A percentile compares a stretch with the other conserved stretches of the same genome.
Conservation (phyloP, 116 monocot genomes). For the Papilionanthe hybrid region DNA sequence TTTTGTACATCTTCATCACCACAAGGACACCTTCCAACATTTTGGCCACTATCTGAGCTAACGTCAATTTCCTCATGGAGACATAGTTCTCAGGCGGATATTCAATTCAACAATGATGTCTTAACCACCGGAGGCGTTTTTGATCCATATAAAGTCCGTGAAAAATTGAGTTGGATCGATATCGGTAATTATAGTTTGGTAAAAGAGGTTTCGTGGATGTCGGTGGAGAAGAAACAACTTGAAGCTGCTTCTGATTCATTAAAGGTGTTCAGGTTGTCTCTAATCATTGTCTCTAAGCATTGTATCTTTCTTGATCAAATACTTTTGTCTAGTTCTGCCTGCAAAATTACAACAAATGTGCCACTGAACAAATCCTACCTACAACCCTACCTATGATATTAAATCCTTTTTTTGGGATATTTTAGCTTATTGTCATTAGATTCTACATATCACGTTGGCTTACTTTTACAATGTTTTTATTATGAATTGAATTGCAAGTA, state of each 20-base stretch:
- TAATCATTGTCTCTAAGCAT: no score
- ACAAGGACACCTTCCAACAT: conserved; percentile 45
- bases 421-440: background rate
- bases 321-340: background rate
- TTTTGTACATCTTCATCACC: conserved; percentile 35
- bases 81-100: conserved; percentile 62
- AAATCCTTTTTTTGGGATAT: background rate
- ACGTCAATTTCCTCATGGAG: conserved; percentile 38
- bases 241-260: conserved; percentile 78
- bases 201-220: conserved; percentile 93
- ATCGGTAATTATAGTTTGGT: conserved; percentile 72
- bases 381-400: background rate
- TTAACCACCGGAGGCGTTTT: conserved; percentile 41
- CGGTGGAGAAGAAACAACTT: conserved; percentile 78
- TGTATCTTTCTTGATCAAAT: background rate
- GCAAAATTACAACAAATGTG: background rate
- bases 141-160: conserved; percentile 69
- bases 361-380: background rate
- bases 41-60: conserved; percentile 55
- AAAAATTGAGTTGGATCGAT: conserved; percentile 71
- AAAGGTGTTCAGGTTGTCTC: conserved; percentile 60
- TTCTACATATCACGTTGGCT: background rate
- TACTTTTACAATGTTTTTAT: background rate
- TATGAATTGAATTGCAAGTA: background rate
- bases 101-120: conserved; percentile 35